Evolutionary conservation across 163 green algal genomes (phyloP), one percentile per base, ranked within the genome.

Genomic region (Scenedesmus sp.): DNA sequence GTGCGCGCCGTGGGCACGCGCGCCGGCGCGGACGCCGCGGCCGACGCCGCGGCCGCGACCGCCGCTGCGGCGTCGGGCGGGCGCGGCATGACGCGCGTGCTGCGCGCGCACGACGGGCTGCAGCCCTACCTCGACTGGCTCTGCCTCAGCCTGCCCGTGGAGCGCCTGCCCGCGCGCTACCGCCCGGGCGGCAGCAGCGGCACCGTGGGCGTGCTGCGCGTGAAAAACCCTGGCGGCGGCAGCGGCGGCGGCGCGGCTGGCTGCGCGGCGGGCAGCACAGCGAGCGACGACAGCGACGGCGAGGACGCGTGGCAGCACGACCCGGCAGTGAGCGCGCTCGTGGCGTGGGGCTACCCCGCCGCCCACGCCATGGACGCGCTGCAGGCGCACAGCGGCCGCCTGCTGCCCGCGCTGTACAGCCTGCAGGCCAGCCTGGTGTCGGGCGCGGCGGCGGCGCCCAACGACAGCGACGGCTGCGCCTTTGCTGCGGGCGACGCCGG

Each of bases 101-200:
- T 20, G 26, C 65, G 65, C 28, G 63, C 47, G 26, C 48, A 75
- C 63, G 65, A 50, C 34, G 65, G 54, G 14, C 31, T 79, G 58
- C 71, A 80, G 45, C 77, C 73, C 0, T 86, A 83, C 7, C 80
- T 95, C 31, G 91, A 96, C 77, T 96, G 90, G 90, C 83, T 94
- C 24, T 92, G 84, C 57, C 56, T 96, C n/a, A 48, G 86, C 47
- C 36, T 94, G 6, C 81, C 86, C 1, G 88, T 93, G 48, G 86
- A 91, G 22, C 54, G 87, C 3, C 82, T 95, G 63, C 90, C 89
- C 0, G 47, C 75, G 4, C 64, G 78, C 22, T 90, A 89, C 83
- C 86, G 80, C 2, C 72, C 89, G 50, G 56, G 56, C 54, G 72
- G 60, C 47, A 80, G 48, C 50, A 80, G 71, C 39, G 31, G 71